Conservation (phyloP, 331 rosid genomes). For the Erythrophleum ivorense region DNA sequence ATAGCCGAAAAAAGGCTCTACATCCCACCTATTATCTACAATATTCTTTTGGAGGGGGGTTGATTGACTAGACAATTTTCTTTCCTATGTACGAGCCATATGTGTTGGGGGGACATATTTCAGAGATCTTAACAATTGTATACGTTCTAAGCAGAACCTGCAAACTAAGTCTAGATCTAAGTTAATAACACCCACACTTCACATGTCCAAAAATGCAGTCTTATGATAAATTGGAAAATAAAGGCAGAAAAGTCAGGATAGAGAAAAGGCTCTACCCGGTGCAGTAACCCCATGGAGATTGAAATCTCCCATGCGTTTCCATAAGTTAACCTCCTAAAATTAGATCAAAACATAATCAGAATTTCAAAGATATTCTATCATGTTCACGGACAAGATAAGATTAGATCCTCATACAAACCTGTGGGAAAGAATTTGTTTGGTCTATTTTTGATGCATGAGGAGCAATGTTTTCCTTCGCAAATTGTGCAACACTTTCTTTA, state of each 20-base stretch:
- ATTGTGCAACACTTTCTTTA: constrained; percentile 85
- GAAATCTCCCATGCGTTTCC: constrained; percentile 95
- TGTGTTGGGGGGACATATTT: neutral
- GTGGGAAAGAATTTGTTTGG: constrained; percentile 77
- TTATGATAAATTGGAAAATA: neutral
- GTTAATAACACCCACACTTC: neutral
- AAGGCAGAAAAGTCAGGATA: constrained; percentile 1
- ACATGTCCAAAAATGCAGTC: neutral
- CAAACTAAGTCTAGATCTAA: neutral
- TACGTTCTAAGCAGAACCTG: neutral
- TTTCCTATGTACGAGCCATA: neutral
- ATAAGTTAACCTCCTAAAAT: constrained; percentile 83
- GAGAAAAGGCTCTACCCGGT: constrained; percentile 61
- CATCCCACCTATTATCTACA: neutral
- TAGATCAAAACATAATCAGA: constrained; percentile 37
- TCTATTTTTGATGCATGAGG: constrained; percentile 88
- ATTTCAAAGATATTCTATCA: neutral
- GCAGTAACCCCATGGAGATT: constrained; percentile 94
- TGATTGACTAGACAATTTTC: neutral
- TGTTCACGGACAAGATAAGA: constrained; percentile 17
- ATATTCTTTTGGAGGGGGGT: neutral
- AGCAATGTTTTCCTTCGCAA: constrained; percentile 80
- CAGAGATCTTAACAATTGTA: neutral
- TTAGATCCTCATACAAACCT: constrained; percentile 42
- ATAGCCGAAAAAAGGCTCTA: neutral